Percentiles rank a stretch among this genome's conserved stretches.
These are phyloP conservation scores for Cephalotrichum gorgonifer DNA, from an alignment of 2,329 filamentous ascomycete species.

Conservation along the genomic window DNA sequence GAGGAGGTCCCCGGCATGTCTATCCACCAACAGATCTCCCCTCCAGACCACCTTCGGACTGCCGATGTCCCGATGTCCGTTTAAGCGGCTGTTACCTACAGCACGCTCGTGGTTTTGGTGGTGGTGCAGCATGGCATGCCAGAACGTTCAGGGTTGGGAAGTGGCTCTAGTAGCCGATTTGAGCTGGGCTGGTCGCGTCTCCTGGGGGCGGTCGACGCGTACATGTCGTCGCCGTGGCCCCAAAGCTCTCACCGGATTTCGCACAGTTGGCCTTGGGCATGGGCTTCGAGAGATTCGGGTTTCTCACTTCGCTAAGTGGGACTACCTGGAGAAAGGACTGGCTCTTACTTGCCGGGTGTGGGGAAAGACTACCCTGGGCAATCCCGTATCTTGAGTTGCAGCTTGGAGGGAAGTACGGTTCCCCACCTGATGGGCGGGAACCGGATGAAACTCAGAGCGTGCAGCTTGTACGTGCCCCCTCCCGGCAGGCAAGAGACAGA, in stretches of 20 bases:
- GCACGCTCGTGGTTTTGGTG: too few relatives aligned
- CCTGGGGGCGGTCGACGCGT: constrained; percentile 4
- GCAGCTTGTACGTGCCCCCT: too few relatives aligned
- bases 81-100: not conserved
- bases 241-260: constrained; percentile 1
- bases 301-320: too few relatives aligned
- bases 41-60: constrained; percentile 16
- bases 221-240: constrained; percentile 3
- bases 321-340: too few relatives aligned
- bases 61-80: not conserved
- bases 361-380: too few relatives aligned
- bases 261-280: not conserved
- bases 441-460: too few relatives aligned
- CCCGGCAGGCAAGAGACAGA: too few relatives aligned
- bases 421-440: too few relatives aligned
- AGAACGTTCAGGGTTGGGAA: not conserved
- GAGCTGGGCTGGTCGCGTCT: constrained; percentile 41
- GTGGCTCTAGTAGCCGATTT: not conserved
- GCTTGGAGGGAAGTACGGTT: too few relatives aligned
- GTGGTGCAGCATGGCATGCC: not conserved
- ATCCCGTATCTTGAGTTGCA: too few relatives aligned
- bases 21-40: not conserved
- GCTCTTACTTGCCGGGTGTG: too few relatives aligned
- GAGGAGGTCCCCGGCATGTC: constrained; percentile 22
- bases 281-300: not conserved